Percentiles rank a stretch among this genome's conserved stretches.
These are phyloP conservation scores for Nemania sp. DNA, from an alignment of 2,329 filamentous ascomycete species.

Conservation along the genomic window DNA sequence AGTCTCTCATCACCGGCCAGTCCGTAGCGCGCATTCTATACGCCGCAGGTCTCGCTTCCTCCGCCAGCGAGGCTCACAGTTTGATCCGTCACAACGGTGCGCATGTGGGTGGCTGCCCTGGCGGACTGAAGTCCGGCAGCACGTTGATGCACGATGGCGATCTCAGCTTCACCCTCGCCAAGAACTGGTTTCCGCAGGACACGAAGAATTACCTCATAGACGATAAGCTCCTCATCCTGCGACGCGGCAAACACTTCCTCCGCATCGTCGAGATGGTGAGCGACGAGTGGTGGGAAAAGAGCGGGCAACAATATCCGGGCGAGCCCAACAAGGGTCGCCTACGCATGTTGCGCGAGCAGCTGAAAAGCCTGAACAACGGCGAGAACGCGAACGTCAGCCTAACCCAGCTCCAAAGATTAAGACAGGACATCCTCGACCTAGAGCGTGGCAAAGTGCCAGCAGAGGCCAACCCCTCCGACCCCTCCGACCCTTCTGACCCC, in stretches of 20 bases:
- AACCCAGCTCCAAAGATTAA: no score
- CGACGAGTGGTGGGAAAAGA: conserved; percentile 56
- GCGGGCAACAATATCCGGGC: conserved; percentile 57
- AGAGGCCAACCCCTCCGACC: no score
- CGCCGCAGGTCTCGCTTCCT: conserved; percentile 61
- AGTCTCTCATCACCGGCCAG: conserved; percentile 55
- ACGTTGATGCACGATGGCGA: conserved; percentile 48
- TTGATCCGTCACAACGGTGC: conserved; percentile 58
- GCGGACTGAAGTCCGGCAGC: conserved; percentile 35
- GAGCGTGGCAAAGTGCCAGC: no score
- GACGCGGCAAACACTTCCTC: conserved; percentile 66
- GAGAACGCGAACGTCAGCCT: conserved; percentile 4
- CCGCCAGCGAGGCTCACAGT: conserved; percentile 61
- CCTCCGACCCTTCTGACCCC: no score
- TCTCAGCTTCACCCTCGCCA: conserved; percentile 64
- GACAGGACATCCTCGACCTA: no score
- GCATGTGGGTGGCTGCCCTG: conserved; percentile 61
- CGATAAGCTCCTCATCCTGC: conserved; percentile 60
- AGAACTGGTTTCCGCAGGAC: conserved; percentile 59
- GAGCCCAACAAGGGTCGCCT: conserved; percentile 54
- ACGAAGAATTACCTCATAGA: conserved; percentile 65
- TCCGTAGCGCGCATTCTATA: conserved; percentile 63
- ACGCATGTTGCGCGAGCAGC: conserved; percentile 45
- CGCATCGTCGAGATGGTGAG: conserved; percentile 62
- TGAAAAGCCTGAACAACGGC: conserved; percentile 20